phyloP scores from a whole-genome alignment of 306 rosid genomes.

The Delonix regia region DNA sequence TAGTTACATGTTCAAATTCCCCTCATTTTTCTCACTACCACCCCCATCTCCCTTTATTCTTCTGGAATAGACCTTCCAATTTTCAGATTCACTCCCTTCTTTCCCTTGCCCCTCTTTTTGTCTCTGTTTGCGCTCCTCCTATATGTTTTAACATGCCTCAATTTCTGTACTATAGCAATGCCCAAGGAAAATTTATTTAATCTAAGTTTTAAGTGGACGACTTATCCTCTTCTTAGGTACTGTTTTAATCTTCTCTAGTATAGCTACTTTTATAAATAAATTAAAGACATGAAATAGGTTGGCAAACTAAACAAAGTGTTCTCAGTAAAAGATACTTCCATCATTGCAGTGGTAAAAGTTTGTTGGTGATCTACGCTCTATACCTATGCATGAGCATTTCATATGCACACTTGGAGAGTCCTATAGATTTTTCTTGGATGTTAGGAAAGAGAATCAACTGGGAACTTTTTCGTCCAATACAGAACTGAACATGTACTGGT shows the following conservation, averaged over 20 bases:
- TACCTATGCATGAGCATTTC: background rate
- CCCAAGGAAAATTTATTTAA: slow-evolving; percentile 6
- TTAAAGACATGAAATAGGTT: background rate
- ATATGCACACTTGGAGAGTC: background rate
- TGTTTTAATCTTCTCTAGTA: background rate
- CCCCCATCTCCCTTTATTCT: too few species aligned
- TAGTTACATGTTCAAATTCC: too few species aligned
- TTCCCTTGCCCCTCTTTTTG: too few species aligned
- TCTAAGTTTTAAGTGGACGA: background rate
- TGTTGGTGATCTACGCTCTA: background rate
- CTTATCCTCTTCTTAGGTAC: background rate
- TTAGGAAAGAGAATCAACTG: background rate
- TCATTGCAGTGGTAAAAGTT: background rate
- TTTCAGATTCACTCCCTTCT: too few species aligned
- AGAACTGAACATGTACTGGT: background rate
- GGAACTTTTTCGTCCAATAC: background rate
- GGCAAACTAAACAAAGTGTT: background rate
- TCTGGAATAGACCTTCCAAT: too few species aligned
- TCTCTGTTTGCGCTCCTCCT: too few species aligned
- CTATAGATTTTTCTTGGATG: background rate
- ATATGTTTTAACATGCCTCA: background rate
- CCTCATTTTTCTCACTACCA: too few species aligned
- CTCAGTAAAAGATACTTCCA: background rate
- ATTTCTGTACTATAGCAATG: too few species aligned
- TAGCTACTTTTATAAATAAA: background rate